phyloP scores from a whole-genome alignment of 495 filamentous ascomycete genomes.

The Hapsidospora chrysogenum region DNA sequence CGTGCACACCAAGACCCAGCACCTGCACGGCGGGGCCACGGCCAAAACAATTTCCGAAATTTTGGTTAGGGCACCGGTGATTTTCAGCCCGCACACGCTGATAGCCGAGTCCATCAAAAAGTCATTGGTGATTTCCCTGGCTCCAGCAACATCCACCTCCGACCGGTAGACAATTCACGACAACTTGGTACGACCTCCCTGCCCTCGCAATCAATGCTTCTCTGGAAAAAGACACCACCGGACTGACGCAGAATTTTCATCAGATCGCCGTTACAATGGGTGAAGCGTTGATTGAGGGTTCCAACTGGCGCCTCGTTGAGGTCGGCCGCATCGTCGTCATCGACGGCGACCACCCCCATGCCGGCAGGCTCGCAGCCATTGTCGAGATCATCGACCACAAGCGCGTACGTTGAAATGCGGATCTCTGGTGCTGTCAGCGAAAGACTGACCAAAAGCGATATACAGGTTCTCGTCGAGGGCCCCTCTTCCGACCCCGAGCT shows the following conservation, averaged over 20 bases:
- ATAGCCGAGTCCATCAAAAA: slow-evolving; percentile 1
- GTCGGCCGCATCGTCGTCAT: slow-evolving; percentile 90
- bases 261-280: slow-evolving; percentile 27
- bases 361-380: slow-evolving; percentile 76
- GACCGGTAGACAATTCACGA: slow-evolving; percentile 4
- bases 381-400: slow-evolving; percentile 99
- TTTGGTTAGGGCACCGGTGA: slow-evolving; percentile 4
- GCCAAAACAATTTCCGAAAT: slow-evolving; percentile 3
- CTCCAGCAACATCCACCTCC: slow-evolving; percentile 2
- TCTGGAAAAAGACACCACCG: slow-evolving; percentile 3
- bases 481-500: slow-evolving; percentile 59
- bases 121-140: slow-evolving; percentile 4
- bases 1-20: not conserved
- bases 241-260: slow-evolving; percentile 1
- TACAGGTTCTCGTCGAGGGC: slow-evolving; percentile 86
- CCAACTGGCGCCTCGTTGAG: slow-evolving; percentile 82
- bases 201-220: too few species aligned
- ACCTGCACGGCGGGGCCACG: not conserved
- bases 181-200: slow-evolving; percentile 2
- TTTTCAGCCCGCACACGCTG: slow-evolving; percentile 4
- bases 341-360: slow-evolving; percentile 50
- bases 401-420: slow-evolving; percentile 55
- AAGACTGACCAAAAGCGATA: slow-evolving; percentile 12
- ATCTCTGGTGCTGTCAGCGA: slow-evolving; percentile 2
- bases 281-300: slow-evolving; percentile 48